Base-by-base conservation (phyloP, 2,329 filamentous ascomycete genomes). In the Colletotrichum sp. region DNA sequence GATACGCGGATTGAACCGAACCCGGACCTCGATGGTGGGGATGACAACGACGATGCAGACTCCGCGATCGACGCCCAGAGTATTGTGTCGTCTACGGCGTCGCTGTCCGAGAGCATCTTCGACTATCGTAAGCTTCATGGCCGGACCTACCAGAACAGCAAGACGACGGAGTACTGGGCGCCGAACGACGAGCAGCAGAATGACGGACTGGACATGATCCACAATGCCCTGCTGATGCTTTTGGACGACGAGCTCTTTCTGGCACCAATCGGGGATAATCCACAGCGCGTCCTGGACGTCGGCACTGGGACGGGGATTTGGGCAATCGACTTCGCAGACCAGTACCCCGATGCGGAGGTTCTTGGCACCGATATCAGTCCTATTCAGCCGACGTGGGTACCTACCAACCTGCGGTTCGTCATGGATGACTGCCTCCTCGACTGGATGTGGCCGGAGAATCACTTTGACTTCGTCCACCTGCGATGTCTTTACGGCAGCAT, bases 381-480 rank as follows among this genome's bases (percentile, higher is more conserved):
- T 1, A 90, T 91, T 10, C 90, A 92, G 79, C 90, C 90, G 1
- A 83, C 82, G 36, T 89, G 89, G 84, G 88, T 92, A 1, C 90
- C 90, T 4, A 85, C 87, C 65, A 93, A 93, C 77, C 88, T 92
- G 49, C 44, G 89, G 76, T 93, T 92, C 77, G 85, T 91, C 71
- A 87, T 93, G 64, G 91, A 93, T 80, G 90, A 93, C 79, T 88
- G 89, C 34, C 89, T 90, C 78, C 85, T 79, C 9, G 82, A 82
- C 0, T 85, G 83, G 83, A 90, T 82, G 84, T 89, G 82, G 36
- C 86, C 87, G 2, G 80, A 85, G 4, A 80, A 88, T 55, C 83
- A 87, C 68, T 91, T 91, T 80, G 91, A 93, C 82, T 90, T 89
- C 78, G 89, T 93, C 78, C 91, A 92, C 80, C 88, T 89, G 4